phyloP scores from a whole-genome alignment of 2,329 filamentous ascomycete species.

The Ceratocystis huliohia region DNA sequence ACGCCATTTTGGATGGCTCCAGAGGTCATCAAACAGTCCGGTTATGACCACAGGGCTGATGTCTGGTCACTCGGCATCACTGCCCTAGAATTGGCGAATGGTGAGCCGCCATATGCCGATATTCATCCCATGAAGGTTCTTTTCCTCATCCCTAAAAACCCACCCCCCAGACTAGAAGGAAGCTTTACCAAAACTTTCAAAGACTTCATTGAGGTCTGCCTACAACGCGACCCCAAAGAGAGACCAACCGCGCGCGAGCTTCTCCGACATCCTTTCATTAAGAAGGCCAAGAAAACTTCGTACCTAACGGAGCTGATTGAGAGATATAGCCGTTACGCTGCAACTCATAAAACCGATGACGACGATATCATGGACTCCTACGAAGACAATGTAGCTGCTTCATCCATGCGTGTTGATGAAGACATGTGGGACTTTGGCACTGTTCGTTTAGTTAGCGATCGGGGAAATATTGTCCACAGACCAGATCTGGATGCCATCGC shows the following conservation, averaged over 20 bases:
- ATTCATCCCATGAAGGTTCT: conserved; percentile 98
- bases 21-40: conserved; percentile 96
- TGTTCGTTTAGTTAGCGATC: conserved; percentile 63
- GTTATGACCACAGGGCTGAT: conserved; percentile 94
- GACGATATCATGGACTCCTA: conserved; percentile 44
- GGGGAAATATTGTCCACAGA: conserved; percentile 43
- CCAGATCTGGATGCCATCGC: conserved; percentile 59
- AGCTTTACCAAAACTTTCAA: conserved; percentile 75
- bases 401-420: conserved; percentile 44
- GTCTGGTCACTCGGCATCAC: conserved; percentile 97
- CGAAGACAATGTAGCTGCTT: conserved; percentile 42
- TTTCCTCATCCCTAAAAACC: conserved; percentile 91
- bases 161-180: conserved; percentile 67
- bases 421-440: conserved; percentile 99
- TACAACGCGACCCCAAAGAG: conserved; percentile 80
- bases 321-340: conserved; percentile 73
- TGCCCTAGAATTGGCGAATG: conserved; percentile 78
- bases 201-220: conserved; percentile 70
- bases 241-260: conserved; percentile 77
- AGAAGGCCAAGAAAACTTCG: conserved; percentile 86
- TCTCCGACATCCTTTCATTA: conserved; percentile 79
- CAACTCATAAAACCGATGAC: conserved; percentile 60
- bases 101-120: conserved; percentile 87
- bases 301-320: conserved; percentile 95
- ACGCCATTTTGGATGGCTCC: conserved; percentile 99